A percentile compares a stretch with the other conserved stretches of the same genome.
phyloP scores from a whole-genome alignment of 2,329 filamentous ascomycete species.

The Tricladium varicosporioides region DNA sequence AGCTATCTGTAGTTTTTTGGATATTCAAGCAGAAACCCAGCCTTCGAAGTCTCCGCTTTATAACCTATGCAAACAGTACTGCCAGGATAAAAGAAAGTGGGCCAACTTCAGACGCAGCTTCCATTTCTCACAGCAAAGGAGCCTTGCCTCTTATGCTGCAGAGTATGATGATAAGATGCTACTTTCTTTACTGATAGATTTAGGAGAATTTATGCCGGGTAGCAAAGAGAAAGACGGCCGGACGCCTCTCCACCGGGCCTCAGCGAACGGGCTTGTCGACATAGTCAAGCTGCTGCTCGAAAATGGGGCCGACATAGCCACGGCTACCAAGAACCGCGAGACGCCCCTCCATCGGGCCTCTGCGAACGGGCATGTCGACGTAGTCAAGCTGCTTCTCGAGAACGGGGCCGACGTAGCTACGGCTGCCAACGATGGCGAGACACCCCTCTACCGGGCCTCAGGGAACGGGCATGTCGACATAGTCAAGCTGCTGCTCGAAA shows the following conservation, averaged over 20 bases:
- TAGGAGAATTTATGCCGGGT: no score
- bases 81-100: not conserved
- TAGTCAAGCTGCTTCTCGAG: no score
- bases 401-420: constrained; percentile 7
- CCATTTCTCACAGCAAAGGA: constrained; percentile 9
- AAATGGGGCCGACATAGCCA: no score
- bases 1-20: constrained; percentile 28
- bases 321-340: no score
- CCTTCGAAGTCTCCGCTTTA: constrained; percentile 5
- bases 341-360: no score
- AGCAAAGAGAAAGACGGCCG: no score
- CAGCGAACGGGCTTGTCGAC: not conserved
- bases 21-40: constrained; percentile 10
- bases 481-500: no score
- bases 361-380: no score
- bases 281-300: not conserved
- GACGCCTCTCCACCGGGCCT: constrained; percentile 13
- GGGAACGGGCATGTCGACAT: no score
- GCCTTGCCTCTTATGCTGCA: constrained; percentile 6
- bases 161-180: constrained; percentile 11
- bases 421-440: not conserved
- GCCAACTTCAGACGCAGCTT: constrained; percentile 8
- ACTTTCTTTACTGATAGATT: no score
- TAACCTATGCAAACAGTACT: constrained; percentile 11
- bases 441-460: no score